Base-by-base conservation (phyloP, 768 basidiomycete genomes). In the Naganishia friedmannii region DNA sequence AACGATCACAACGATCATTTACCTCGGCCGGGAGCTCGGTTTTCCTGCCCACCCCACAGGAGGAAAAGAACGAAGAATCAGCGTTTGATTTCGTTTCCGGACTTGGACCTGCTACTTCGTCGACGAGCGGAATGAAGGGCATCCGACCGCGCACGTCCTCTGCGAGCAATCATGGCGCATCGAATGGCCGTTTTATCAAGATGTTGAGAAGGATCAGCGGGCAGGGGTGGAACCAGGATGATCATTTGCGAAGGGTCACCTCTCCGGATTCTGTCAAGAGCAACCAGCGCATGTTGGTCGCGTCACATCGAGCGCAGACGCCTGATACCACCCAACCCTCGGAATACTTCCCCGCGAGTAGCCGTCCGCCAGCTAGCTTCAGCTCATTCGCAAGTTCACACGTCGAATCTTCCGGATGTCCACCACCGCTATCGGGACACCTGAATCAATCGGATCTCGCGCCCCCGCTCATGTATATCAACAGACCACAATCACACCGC, bases 121-220 rank as follows among this genome's bases (percentile, higher is more conserved):
- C n/a, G 7, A 42, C 60, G 32, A 63, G 23, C 23, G 31, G 29
- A 23, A 51, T 51, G 48, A 58, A 58, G 34, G 57, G 34, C 2
- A n/a, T 23, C 9, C 60, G 19, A 3, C 23, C 28, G 39, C 60
- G 60, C 15, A 45, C 39, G 28, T 63, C 60, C n/a, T 63, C 60
- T 19, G 60, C 60, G 37, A 63, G 60, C 26, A 63, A 63, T 23
- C 42, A 63, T 19, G 60, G 39, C 5, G 37, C n/a, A 42, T 45
- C 39, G 17, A 63, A 63, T 17, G 23, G 39, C 21, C 60, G 60
- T 29, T 63, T 63, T 42, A 63, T 63, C 37, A 63, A 63, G 26
- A 42, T 63, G 39, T 28, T 63, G 10, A n/a, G 60, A 29, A 37
- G 60, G 19, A 42, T 63, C 42, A 63, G 60, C 17, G 60, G 60